phyloP scores from a whole-genome alignment of 805 yeast genomes.

The Monosporozyma solicola region DNA sequence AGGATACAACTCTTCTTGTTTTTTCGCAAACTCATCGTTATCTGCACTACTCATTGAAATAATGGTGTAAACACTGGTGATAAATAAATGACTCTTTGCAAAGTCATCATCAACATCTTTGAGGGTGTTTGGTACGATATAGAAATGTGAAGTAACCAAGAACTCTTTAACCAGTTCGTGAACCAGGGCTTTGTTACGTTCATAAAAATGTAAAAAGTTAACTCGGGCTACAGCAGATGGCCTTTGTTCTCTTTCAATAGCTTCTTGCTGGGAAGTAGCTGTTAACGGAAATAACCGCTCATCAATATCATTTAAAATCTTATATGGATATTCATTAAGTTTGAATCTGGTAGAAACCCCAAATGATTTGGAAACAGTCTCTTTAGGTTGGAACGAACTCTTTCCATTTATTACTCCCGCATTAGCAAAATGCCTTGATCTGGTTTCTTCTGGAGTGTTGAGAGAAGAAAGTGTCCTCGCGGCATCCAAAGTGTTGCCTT shows the following conservation, averaged over 20 bases:
- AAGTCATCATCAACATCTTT: slow-evolving; percentile 38
- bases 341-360: slow-evolving; percentile 7
- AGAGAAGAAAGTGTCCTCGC: neutral
- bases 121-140: slow-evolving; percentile 58
- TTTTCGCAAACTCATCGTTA: slow-evolving; percentile 38
- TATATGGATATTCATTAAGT: slow-evolving; percentile 32
- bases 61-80: slow-evolving; percentile 44
- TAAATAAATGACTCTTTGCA: slow-evolving; percentile 44
- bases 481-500: neutral
- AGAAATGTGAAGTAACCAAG: slow-evolving; percentile 45
- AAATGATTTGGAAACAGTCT: neutral
- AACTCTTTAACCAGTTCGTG: slow-evolving; percentile 39
- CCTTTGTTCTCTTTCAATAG: slow-evolving; percentile 25
- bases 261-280: slow-evolving; percentile 22
- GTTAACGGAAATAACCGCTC: slow-evolving; percentile 31
- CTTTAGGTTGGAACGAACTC: neutral
- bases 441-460: slow-evolving; percentile 7
- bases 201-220: slow-evolving; percentile 40
- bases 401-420: neutral
- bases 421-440: neutral
- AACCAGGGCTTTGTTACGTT: slow-evolving; percentile 36
- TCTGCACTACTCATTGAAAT: slow-evolving; percentile 51
- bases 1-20: slow-evolving; percentile 39
- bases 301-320: slow-evolving; percentile 33
- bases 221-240: slow-evolving; percentile 33